These are phyloP conservation scores for Rhododendron molle DNA, from an alignment of 148 eudicot species.

Conservation along the genomic window DNA sequence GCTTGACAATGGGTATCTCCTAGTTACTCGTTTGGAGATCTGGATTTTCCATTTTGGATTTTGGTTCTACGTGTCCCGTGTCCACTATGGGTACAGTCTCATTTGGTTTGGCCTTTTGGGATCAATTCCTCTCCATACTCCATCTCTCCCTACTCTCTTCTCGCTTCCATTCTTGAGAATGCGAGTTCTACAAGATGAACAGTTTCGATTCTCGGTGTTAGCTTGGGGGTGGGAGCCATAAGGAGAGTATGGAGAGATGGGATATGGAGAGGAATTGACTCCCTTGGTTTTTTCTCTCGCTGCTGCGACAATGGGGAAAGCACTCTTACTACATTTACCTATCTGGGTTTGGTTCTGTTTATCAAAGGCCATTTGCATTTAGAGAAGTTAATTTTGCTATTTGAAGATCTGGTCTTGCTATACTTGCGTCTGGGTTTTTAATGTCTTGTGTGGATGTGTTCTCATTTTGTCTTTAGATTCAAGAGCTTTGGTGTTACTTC, in stretches of 20 bases:
- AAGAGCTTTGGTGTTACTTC: not conserved
- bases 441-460: not conserved
- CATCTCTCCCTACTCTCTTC: too few relatives aligned
- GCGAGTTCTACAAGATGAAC: not conserved
- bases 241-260: not conserved
- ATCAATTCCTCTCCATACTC: too few relatives aligned
- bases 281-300: not conserved
- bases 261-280: not conserved
- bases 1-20: not conserved
- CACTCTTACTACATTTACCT: slow-evolving; percentile 12
- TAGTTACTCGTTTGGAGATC: not conserved
- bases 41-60: not conserved
- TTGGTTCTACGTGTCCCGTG: not conserved
- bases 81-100: not conserved
- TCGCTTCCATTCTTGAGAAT: too few relatives aligned
- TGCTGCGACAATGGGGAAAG: slow-evolving; percentile 30
- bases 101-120: not conserved
- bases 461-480: slow-evolving; percentile 3
- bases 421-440: not conserved
- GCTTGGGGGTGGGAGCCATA: not conserved
- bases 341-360: not conserved
- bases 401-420: not conserved
- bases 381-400: not conserved
- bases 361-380: not conserved
- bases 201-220: not conserved